phyloP scores from a whole-genome alignment of 2,329 filamentous ascomycete genomes.

The Cladosporium sp. region DNA sequence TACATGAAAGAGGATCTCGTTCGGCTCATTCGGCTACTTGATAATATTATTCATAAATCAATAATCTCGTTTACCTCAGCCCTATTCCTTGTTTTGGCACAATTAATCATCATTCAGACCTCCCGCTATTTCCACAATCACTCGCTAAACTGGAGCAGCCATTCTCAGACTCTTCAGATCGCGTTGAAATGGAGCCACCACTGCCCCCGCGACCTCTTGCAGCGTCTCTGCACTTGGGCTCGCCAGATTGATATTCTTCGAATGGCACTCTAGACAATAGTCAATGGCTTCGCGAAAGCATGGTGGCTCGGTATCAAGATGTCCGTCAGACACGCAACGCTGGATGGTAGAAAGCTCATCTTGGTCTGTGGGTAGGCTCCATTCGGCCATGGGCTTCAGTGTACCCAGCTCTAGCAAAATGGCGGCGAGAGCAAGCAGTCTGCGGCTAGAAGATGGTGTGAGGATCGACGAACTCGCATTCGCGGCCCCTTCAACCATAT shows the following conservation, averaged over 20 bases:
- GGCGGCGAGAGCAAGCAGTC: not conserved
- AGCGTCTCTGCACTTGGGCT: not conserved
- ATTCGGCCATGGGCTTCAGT: not conserved
- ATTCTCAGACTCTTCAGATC: not conserved
- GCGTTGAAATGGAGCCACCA: not conserved
- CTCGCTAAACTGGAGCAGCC: not conserved
- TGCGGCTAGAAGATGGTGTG: no score
- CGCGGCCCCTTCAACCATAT: not conserved
- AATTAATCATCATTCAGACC: not conserved
- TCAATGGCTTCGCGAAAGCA: not conserved
- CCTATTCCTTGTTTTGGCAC: not conserved
- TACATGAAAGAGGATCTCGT: not conserved
- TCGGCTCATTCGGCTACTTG: not conserved
- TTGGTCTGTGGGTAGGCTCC: not conserved
- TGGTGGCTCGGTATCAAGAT: not conserved
- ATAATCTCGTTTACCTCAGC: not conserved
- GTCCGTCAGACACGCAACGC: not conserved
- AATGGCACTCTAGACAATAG: not conserved
- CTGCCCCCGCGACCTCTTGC: not conserved
- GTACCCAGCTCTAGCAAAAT: not conserved
- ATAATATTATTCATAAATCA: not conserved
- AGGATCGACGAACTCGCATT: no score
- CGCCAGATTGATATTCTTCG: not conserved
- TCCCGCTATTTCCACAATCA: not conserved
- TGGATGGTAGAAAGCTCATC: not conserved